Conservation (phyloP, 202 grass and related monocot genomes). For the Cymbopogon flexuosus region DNA sequence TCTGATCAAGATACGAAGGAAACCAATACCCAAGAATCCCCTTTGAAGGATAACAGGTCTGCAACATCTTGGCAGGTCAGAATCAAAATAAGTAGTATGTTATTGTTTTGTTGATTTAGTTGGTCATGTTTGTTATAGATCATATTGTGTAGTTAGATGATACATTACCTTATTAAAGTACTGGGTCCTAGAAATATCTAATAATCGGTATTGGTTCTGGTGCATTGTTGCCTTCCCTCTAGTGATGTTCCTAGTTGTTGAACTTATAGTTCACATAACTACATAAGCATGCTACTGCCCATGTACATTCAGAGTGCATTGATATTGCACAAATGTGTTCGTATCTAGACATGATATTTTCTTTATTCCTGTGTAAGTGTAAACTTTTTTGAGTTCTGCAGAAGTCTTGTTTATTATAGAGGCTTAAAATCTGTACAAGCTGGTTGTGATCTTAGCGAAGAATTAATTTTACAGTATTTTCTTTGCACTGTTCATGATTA, state of each 20-base stretch:
- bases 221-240: slow-evolving; percentile 2
- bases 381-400: neutral
- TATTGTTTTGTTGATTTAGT: slow-evolving; percentile 24
- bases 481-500: neutral
- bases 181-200: slow-evolving; percentile 5
- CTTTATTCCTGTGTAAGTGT: slow-evolving; percentile 15
- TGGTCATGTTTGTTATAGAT: neutral
- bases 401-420: neutral
- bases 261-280: slow-evolving; percentile 6
- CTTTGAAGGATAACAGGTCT: slow-evolving; percentile 67
- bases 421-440: neutral
- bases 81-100: slow-evolving; percentile 20
- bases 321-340: neutral
- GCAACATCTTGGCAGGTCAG: slow-evolving; percentile 78
- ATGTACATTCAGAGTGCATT: neutral
- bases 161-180: neutral
- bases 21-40: slow-evolving; percentile 62
- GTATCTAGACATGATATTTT: neutral
- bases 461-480: neutral
- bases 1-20: slow-evolving; percentile 75
- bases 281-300: neutral
- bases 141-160: neutral
- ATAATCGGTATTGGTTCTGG: neutral
- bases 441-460: neutral
- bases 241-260: slow-evolving; percentile 5